phyloP scores from a whole-genome alignment of 768 basidiomycete species.

The Amanita rubescens region DNA sequence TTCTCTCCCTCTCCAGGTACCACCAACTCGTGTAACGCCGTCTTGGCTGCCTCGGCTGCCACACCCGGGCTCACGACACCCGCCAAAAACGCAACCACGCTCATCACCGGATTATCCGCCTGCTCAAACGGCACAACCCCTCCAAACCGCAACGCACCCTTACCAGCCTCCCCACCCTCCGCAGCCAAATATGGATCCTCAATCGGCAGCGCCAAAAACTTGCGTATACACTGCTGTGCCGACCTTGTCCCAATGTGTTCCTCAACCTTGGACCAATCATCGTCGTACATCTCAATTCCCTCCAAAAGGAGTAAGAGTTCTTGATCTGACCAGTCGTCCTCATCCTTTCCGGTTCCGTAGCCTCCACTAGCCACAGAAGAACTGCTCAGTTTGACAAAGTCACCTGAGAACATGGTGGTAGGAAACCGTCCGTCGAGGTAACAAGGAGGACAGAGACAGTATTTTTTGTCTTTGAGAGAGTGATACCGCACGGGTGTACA shows the following conservation, averaged over 20 bases:
- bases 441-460: slow-evolving; percentile 86
- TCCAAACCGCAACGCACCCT: slow-evolving; percentile 69
- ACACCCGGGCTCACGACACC: slow-evolving; percentile 86
- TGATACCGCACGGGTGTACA: slow-evolving; percentile 87
- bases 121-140: slow-evolving; percentile 88
- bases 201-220: slow-evolving; percentile 93
- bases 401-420: slow-evolving; percentile 91
- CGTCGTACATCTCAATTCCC: slow-evolving; percentile 96
- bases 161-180: slow-evolving; percentile 43
- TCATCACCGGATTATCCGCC: slow-evolving; percentile 97
- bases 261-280: slow-evolving; percentile 91
- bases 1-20: slow-evolving; percentile 42
- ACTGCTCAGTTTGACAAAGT: slow-evolving; percentile 82
- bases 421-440: slow-evolving; percentile 98
- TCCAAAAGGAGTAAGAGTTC: slow-evolving; percentile 88
- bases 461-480: slow-evolving; percentile 86
- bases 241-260: slow-evolving; percentile 90
- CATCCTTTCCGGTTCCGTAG: slow-evolving; percentile 22
- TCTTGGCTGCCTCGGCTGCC: slow-evolving; percentile 90
- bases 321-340: slow-evolving; percentile 83
- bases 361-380: slow-evolving; percentile 29
- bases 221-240: slow-evolving; percentile 91
- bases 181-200: slow-evolving; percentile 87
- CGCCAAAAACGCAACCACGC: slow-evolving; percentile 94
- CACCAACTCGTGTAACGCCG: slow-evolving; percentile 75